Percentiles rank a stretch among this genome's conserved stretches.
These are phyloP conservation scores for Lactarius sp. DNA, from an alignment of 768 basidiomycete genomes.

Conservation along the genomic window DNA sequence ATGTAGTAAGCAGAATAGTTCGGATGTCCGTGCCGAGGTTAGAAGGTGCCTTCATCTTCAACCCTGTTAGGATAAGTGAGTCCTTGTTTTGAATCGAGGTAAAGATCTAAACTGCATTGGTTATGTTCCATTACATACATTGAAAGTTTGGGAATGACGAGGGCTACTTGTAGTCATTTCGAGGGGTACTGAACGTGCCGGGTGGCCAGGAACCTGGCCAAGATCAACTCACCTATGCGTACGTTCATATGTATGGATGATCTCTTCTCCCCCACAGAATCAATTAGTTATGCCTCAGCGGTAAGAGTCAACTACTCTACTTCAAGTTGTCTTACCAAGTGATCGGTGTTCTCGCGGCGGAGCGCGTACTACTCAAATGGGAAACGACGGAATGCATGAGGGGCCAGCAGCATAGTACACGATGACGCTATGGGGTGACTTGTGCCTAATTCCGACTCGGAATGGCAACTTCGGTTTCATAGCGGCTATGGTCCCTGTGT, in stretches of 20 bases:
- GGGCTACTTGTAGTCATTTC: background rate
- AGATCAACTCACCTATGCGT: background rate
- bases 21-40: slow-evolving; percentile 1
- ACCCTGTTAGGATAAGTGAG: background rate
- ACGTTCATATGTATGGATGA: background rate
- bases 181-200: background rate
- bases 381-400: slow-evolving; percentile 3
- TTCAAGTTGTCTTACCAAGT: background rate
- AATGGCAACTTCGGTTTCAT: background rate
- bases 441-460: background rate
- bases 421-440: background rate
- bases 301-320: no score
- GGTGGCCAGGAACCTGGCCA: background rate
- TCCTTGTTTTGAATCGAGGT: background rate
- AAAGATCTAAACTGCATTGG: background rate
- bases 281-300: background rate
- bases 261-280: background rate
- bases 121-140: background rate
- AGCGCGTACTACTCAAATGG: background rate
- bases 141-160: background rate
- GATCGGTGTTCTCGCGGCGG: background rate
- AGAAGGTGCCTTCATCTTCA: background rate
- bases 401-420: background rate
- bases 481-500: background rate
- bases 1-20: background rate